Conservation (phyloP, 305 asterid genomes). For the Solanum hybrid region DNA sequence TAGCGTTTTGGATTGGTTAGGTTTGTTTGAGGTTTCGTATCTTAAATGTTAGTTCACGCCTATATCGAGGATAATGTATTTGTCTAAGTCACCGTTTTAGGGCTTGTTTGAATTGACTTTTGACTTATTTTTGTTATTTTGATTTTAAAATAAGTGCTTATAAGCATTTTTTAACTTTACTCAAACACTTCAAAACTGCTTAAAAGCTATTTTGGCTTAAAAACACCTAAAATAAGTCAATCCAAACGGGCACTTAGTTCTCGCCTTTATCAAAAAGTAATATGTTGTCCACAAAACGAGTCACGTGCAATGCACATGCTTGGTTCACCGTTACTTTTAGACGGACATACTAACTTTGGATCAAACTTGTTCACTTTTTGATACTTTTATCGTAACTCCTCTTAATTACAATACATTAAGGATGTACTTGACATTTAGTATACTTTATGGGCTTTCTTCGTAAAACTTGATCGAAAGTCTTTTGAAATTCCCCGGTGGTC, state of each 20-base stretch:
- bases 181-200: too few species aligned
- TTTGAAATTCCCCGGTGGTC: not conserved
- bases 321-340: not conserved
- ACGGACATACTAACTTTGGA: not conserved
- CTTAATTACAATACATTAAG: not conserved
- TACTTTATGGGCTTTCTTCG: not conserved
- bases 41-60: not conserved
- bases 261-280: not conserved
- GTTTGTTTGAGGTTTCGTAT: not conserved
- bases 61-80: accelerated
- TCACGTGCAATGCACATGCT: not conserved
- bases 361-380: not conserved
- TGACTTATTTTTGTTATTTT: too few species aligned
- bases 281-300: not conserved
- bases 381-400: not conserved
- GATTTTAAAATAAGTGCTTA: too few species aligned
- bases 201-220: too few species aligned
- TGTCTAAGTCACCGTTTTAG: not conserved
- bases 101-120: too few species aligned
- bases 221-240: too few species aligned
- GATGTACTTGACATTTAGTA: not conserved
- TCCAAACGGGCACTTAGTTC: too few species aligned
- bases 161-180: too few species aligned
- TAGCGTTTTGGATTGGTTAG: not conserved
- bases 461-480: not conserved